These are phyloP conservation scores for Aspergillus brasiliensis DNA, from an alignment of 2,329 filamentous ascomycete species.

Conservation along the genomic window DNA sequence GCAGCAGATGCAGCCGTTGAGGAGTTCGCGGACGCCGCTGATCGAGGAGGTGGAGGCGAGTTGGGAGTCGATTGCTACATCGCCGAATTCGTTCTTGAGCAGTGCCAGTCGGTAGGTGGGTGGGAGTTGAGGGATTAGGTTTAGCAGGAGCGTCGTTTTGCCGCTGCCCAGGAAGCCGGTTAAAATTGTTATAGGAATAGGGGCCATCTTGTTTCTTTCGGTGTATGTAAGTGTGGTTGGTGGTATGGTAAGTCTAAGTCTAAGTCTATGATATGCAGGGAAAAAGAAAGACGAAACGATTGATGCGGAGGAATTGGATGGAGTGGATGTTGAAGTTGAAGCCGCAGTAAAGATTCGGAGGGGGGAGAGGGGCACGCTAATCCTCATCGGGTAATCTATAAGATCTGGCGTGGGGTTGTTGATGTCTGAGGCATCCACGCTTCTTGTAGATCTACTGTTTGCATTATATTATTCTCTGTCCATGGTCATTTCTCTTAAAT, in stretches of 20 bases:
- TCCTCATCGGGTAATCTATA: slow-evolving; percentile 15
- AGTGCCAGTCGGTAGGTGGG: slow-evolving; percentile 86
- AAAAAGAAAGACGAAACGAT: not conserved
- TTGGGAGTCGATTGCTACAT: slow-evolving; percentile 89
- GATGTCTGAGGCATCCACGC: not conserved
- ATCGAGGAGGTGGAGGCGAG: slow-evolving; percentile 81
- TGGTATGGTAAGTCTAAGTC: not conserved
- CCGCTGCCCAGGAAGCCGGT: slow-evolving; percentile 96
- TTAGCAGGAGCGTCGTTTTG: slow-evolving; percentile 94
- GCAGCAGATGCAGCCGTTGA: slow-evolving; percentile 98
- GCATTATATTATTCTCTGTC: too few relatives aligned
- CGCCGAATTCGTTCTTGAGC: slow-evolving; percentile 97
- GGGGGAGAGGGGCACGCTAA: slow-evolving; percentile 11
- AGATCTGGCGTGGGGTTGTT: not conserved
- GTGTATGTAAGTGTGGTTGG: not conserved
- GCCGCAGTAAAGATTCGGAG: slow-evolving; percentile 5
- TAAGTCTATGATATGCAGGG: not conserved
- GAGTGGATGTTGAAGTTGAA: not conserved
- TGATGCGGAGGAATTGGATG: not conserved
- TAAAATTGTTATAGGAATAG: slow-evolving; percentile 88
- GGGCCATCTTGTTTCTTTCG: slow-evolving; percentile 52
- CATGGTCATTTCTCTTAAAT: too few relatives aligned
- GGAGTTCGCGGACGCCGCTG: slow-evolving; percentile 84
- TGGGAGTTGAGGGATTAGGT: slow-evolving; percentile 89
- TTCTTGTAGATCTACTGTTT: slow-evolving; percentile 38